Evolutionary conservation across 2,329 filamentous ascomycete species (phyloP).

Genomic region (Chaetomiaceae sp.): DNA sequence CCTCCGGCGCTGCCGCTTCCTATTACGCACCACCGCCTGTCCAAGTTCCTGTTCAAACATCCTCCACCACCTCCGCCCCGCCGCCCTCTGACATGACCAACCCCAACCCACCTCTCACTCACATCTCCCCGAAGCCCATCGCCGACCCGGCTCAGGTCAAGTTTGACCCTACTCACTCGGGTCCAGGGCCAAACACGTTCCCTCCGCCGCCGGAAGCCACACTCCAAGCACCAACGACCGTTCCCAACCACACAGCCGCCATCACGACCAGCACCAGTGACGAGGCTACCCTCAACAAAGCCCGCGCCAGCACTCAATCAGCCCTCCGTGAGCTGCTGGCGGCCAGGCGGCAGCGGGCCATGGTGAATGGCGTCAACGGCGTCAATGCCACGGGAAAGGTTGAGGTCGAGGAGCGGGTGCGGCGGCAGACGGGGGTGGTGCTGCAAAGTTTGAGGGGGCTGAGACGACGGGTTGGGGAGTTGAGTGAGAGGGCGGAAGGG

Average conservation of each 20-base stretch:
- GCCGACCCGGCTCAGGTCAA: neutral
- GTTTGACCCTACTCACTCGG: neutral
- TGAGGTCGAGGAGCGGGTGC: constrained; percentile 39
- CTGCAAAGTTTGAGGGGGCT: constrained; percentile 43
- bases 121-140: constrained; percentile 7
- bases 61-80: neutral
- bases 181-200: neutral
- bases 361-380: constrained; percentile 16
- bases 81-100: neutral
- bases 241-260: neutral
- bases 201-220: neutral
- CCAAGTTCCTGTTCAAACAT: neutral
- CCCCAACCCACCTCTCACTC: neutral
- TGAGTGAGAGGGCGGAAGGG: constrained; percentile 43
- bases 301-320: constrained; percentile 28
- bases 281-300: constrained; percentile 21
- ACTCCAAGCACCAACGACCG: neutral
- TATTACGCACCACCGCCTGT: neutral
- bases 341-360: constrained; percentile 30
- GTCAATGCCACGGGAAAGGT: neutral
- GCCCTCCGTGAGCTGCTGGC: constrained; percentile 34
- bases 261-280: neutral
- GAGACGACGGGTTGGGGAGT: constrained; percentile 40
- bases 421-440: constrained; percentile 40
- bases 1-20: neutral